Conservation (phyloP, 2,329 filamentous ascomycete species). For the Rhinocladiella mackenziei region DNA sequence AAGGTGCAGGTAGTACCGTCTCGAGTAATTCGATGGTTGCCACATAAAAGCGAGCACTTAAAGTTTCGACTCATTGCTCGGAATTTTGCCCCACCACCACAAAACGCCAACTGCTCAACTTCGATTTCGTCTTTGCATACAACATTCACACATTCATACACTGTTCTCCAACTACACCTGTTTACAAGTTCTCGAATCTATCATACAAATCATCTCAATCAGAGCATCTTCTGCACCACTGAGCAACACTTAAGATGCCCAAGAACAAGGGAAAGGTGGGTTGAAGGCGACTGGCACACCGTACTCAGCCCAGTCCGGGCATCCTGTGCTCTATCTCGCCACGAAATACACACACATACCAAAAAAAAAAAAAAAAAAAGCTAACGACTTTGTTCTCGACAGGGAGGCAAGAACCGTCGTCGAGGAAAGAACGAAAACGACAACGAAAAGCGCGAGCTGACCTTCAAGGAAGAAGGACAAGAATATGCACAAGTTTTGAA, state of each 20-base stretch:
- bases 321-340: neutral
- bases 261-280: constrained; percentile 98
- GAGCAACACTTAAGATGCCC: constrained; percentile 63
- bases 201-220: neutral
- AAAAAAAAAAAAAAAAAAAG: neutral
- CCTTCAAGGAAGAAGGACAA: constrained; percentile 98
- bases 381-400: constrained; percentile 30
- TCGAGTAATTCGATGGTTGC: neutral
- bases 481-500: constrained; percentile 85
- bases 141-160: constrained; percentile 4
- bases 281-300: constrained; percentile 29
- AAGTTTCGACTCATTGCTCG: neutral
- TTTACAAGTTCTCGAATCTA: neutral
- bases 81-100: constrained; percentile 6
- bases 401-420: constrained; percentile 98
- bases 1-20: neutral
- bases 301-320: neutral
- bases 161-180: neutral
- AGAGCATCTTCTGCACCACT: no score
- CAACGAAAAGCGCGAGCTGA: constrained; percentile 97
- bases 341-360: neutral
- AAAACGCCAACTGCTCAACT: constrained; percentile 4
- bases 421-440: constrained; percentile 99
- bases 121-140: constrained; percentile 9
- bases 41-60: no score